Evolutionary conservation across 2,329 filamentous ascomycete species (phyloP).

Genomic region (Rutstroemia sp.): DNA sequence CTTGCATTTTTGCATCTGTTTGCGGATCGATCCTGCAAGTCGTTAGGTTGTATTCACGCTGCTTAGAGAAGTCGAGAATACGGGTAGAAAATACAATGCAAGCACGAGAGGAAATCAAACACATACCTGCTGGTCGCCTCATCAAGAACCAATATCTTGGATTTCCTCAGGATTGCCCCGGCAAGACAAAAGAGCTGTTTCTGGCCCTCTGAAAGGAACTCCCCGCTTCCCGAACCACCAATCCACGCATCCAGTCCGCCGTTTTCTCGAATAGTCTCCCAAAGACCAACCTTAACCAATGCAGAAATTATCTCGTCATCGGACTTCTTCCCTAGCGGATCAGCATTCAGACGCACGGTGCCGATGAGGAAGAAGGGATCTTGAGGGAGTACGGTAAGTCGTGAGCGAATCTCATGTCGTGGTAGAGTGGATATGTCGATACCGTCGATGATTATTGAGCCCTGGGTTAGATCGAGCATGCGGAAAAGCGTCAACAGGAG

Average conservation of each 20-base stretch:
- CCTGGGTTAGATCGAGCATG: conserved; percentile 36
- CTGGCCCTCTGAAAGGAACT: conserved; percentile 57
- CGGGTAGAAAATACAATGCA: neutral
- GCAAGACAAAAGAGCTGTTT: conserved; percentile 42
- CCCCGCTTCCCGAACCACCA: conserved; percentile 19
- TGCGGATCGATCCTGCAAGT: neutral
- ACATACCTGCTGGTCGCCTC: conserved; percentile 37
- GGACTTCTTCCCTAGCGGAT: conserved; percentile 31
- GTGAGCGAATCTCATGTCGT: neutral
- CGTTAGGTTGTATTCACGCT: neutral
- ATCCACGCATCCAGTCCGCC: conserved; percentile 28
- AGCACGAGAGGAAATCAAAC: neutral
- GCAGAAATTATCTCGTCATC: conserved; percentile 36
- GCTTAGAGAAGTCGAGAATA: too few relatives aligned
- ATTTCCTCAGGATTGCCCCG: conserved; percentile 35
- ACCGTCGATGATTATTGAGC: conserved; percentile 16
- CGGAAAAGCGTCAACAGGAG: conserved; percentile 41
- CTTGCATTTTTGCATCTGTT: neutral
- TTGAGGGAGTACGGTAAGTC: neutral
- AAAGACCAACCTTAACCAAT: conserved; percentile 34
- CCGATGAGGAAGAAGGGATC: conserved; percentile 33
- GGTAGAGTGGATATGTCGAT: neutral
- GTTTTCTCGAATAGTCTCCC: conserved; percentile 3
- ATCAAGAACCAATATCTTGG: conserved; percentile 35
- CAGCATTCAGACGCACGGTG: conserved; percentile 41